Conservation (phyloP, 108 stramenopile species). For the Nannochloropsis salina region DNA sequence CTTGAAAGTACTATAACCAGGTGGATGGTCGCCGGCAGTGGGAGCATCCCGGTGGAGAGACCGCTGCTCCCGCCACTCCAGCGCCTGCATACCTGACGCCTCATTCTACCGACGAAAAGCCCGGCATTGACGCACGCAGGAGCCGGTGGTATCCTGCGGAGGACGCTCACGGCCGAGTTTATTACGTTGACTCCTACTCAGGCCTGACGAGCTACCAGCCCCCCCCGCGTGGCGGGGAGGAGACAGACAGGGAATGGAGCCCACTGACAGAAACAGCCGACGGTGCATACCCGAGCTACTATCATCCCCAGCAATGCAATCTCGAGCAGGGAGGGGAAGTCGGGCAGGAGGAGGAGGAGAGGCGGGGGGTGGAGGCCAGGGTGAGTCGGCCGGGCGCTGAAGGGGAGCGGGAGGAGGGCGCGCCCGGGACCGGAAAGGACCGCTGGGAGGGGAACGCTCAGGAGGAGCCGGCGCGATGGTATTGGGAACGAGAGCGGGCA, state of each 20-base stretch:
- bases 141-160: not conserved
- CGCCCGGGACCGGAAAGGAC: no score
- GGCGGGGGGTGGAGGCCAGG: no score
- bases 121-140: not conserved
- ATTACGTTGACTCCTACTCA: not conserved
- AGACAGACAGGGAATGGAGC: no score
- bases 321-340: no score
- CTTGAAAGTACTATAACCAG: not conserved
- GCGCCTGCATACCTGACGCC: not conserved
- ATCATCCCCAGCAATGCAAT: no score
- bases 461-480: not conserved
- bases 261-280: no score
- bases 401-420: no score
- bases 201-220: not conserved
- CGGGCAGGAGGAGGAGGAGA: no score
- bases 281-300: no score
- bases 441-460: not conserved
- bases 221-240: not conserved
- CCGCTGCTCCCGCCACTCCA: not conserved
- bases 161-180: not conserved
- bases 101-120: not conserved
- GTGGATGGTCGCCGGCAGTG: not conserved
- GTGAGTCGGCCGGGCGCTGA: no score
- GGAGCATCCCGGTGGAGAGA: not conserved
- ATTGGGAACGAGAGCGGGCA: not conserved